Evolutionary conservation across 176 grass and related monocot genomes (phyloP).

Genomic region (Carex scoparia): DNA sequence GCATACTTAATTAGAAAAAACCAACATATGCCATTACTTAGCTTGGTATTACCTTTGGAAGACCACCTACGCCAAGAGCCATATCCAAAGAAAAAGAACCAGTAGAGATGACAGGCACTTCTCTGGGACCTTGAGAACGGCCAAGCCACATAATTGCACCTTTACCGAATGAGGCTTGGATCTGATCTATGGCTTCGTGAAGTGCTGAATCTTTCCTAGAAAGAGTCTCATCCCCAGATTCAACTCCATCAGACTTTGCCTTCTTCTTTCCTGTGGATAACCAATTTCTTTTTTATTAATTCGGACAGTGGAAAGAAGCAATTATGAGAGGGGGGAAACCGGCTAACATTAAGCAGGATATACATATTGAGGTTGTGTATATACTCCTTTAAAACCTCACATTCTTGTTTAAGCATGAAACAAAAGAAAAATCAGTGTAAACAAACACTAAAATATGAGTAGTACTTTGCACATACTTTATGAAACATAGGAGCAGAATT

Average conservation of each 20-base stretch:
- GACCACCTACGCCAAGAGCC: conserved; percentile 77
- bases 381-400: not conserved
- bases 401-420: not conserved
- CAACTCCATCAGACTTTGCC: conserved; percentile 48
- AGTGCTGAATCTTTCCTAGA: conserved; percentile 89
- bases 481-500: not conserved
- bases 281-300: not conserved
- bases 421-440: not conserved
- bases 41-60: conserved; percentile 71
- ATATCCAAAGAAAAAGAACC: conserved; percentile 86
- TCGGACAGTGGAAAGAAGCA: conserved; percentile 11
- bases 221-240: conserved; percentile 70
- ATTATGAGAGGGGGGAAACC: not conserved
- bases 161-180: conserved; percentile 78
- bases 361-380: not conserved
- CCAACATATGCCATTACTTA: not conserved
- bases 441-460: not conserved
- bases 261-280: conserved; percentile 63
- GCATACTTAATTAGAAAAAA: not conserved
- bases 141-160: conserved; percentile 99
- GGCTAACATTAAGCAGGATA: not conserved
- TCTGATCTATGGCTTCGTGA: conserved; percentile 93
- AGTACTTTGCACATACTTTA: not conserved
- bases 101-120: conserved; percentile 84
- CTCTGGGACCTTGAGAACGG: conserved; percentile 53